phyloP scores from a whole-genome alignment of 495 filamentous ascomycete genomes.

The Xylaria grammica region DNA sequence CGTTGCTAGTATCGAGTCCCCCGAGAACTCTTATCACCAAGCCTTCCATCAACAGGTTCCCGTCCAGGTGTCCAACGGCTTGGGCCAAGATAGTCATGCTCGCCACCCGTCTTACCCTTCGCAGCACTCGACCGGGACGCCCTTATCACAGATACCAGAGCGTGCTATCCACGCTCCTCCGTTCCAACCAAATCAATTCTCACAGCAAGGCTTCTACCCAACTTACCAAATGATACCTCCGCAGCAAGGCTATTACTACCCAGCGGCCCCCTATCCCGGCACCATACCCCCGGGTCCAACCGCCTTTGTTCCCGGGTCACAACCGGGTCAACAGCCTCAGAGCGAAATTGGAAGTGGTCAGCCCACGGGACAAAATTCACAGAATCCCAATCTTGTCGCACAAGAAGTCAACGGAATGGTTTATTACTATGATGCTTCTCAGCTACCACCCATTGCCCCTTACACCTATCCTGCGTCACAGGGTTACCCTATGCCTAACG shows the following conservation, averaged over 20 bases:
- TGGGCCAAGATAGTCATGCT: slow-evolving; percentile 64
- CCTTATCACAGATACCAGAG: slow-evolving; percentile 92
- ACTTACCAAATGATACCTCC: slow-evolving; percentile 56
- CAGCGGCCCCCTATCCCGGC: slow-evolving; percentile 60
- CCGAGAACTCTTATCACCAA: slow-evolving; percentile 79
- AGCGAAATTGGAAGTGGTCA: slow-evolving; percentile 48
- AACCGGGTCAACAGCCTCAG: slow-evolving; percentile 55
- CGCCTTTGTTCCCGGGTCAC: slow-evolving; percentile 62
- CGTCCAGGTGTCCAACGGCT: slow-evolving; percentile 64
- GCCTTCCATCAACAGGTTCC: slow-evolving; percentile 94
- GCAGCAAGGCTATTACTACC: slow-evolving; percentile 62
- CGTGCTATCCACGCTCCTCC: slow-evolving; percentile 90
- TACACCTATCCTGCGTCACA: slow-evolving; percentile 60
- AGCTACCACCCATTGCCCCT: slow-evolving; percentile 62
- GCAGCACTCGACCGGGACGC: slow-evolving; percentile 80
- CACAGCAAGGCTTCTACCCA: slow-evolving; percentile 68
- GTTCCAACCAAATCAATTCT: slow-evolving; percentile 79
- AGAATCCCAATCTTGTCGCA: slow-evolving; percentile 74
- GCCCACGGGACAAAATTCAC: slow-evolving; percentile 44
- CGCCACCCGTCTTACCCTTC: slow-evolving; percentile 77
- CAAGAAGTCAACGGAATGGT: slow-evolving; percentile 95
- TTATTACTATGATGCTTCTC: slow-evolving; percentile 86
- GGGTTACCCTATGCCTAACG: slow-evolving; percentile 54
- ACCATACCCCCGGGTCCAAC: slow-evolving; percentile 60
- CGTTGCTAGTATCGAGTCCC: slow-evolving; percentile 91